Evolutionary conservation across 2,329 filamentous ascomycete genomes (phyloP).

Genomic region (Arthrobotrys sphaeroides): DNA sequence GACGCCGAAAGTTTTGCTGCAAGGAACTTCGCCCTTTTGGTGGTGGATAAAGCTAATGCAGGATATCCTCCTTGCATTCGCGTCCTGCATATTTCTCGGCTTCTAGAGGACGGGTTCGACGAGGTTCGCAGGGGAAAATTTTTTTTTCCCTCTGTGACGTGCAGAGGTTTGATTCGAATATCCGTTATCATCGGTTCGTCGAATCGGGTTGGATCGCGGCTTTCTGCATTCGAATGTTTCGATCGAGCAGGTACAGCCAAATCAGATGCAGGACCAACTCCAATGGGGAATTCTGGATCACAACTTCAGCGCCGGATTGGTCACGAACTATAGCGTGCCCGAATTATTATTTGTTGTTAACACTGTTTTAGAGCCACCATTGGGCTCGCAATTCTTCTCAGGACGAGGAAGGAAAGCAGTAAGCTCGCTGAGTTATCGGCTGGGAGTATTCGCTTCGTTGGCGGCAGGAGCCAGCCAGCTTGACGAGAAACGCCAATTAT

Average conservation of each 20-base stretch:
- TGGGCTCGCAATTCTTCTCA: not conserved
- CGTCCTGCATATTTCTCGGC: constrained; percentile 2
- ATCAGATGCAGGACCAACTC: not conserved
- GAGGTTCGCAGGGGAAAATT: not conserved
- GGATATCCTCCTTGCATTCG: constrained; percentile 10
- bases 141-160: constrained; percentile 10
- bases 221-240: not conserved
- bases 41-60: constrained; percentile 15
- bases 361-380: not conserved
- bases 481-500: constrained; percentile 5
- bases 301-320: not conserved
- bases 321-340: not conserved
- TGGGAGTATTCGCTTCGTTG: not conserved
- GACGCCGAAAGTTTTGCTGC: too few relatives aligned
- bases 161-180: constrained; percentile 27
- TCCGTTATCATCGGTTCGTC: constrained; percentile 4
- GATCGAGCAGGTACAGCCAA: constrained; percentile 1
- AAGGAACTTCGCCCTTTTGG: not conserved
- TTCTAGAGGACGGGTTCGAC: constrained; percentile 5
- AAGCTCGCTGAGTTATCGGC: not conserved
- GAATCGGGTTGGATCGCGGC: constrained; percentile 5
- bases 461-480: not conserved
- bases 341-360: not conserved
- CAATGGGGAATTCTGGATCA: not conserved
- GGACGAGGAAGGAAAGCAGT: not conserved